A percentile compares a stretch with the other conserved stretches of the same genome.
Conservation (phyloP, 1,139 yeast species). For the Suhomyces atakaporum region DNA sequence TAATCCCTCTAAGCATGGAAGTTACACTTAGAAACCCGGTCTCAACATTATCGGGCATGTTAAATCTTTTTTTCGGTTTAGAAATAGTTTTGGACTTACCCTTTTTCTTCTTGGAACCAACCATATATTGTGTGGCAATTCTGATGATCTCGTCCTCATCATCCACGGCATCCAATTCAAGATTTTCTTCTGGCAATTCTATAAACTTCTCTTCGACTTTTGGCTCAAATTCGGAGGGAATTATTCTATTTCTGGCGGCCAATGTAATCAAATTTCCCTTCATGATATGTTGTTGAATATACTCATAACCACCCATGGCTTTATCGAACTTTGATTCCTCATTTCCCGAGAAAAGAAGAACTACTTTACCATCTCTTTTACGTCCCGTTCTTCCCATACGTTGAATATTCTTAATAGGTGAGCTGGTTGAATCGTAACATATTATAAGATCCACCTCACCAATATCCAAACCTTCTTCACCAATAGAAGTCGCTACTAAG, state of each 20-base stretch:
- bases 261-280: constrained; percentile 43
- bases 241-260: constrained; percentile 57
- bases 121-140: constrained; percentile 56
- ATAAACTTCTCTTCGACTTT: constrained; percentile 56
- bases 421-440: constrained; percentile 89
- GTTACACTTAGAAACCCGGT: constrained; percentile 68
- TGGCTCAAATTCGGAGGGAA: constrained; percentile 62
- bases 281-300: constrained; percentile 67
- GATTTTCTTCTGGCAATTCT: constrained; percentile 70
- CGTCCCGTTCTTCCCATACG: constrained; percentile 99
- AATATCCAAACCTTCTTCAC: constrained; percentile 97
- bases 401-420: constrained; percentile 92
- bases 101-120: constrained; percentile 20
- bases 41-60: constrained; percentile 78
- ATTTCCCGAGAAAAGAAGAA: constrained; percentile 74
- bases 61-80: constrained; percentile 46
- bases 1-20: constrained; percentile 29
- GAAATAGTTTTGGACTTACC: constrained; percentile 10
- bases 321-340: constrained; percentile 80
- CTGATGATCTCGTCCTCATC: constrained; percentile 73
- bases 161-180: constrained; percentile 50
- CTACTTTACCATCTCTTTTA: constrained; percentile 82
- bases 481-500: constrained; percentile 93
- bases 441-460: constrained; percentile 95
- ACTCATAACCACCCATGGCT: constrained; percentile 82